Conservation (phyloP, 257 asterid species). For the Cynanchum wilfordii region DNA sequence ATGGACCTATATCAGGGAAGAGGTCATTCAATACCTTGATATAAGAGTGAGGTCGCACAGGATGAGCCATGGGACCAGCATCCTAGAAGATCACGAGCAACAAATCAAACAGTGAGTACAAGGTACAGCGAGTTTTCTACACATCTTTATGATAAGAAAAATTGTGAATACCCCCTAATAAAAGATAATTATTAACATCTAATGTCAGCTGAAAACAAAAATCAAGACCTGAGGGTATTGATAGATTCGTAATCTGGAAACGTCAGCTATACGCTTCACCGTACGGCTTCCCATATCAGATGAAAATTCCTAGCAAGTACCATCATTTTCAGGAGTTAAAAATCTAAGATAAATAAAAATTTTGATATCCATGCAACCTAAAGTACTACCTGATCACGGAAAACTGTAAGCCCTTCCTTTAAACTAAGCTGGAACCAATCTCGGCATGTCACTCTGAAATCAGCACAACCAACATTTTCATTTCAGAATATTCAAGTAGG, state of each 20-base stretch:
- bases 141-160: background rate
- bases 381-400: slow-evolving; percentile 82
- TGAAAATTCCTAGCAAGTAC: slow-evolving; percentile 58
- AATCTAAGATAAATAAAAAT: slow-evolving; percentile 3
- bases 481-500: slow-evolving; percentile 5
- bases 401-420: slow-evolving; percentile 97
- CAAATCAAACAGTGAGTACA: background rate
- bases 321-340: slow-evolving; percentile 4
- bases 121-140: background rate
- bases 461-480: slow-evolving; percentile 23
- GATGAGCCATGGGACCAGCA: slow-evolving; percentile 94
- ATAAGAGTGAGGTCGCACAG: slow-evolving; percentile 78
- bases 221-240: slow-evolving; percentile 71
- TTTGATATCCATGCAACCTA: background rate
- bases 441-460: slow-evolving; percentile 94
- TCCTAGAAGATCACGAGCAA: slow-evolving; percentile 45
- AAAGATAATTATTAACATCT: background rate
- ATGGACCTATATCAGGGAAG: slow-evolving; percentile 5
- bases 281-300: slow-evolving; percentile 87
- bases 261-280: slow-evolving; percentile 74
- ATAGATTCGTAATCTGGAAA: slow-evolving; percentile 56
- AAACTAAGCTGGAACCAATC: slow-evolving; percentile 99
- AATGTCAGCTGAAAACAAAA: background rate
- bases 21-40: slow-evolving; percentile 48
- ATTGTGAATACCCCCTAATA: background rate